Base-by-base conservation (phyloP, 805 yeast genomes). In the Nakazawaea wyomingensis region DNA sequence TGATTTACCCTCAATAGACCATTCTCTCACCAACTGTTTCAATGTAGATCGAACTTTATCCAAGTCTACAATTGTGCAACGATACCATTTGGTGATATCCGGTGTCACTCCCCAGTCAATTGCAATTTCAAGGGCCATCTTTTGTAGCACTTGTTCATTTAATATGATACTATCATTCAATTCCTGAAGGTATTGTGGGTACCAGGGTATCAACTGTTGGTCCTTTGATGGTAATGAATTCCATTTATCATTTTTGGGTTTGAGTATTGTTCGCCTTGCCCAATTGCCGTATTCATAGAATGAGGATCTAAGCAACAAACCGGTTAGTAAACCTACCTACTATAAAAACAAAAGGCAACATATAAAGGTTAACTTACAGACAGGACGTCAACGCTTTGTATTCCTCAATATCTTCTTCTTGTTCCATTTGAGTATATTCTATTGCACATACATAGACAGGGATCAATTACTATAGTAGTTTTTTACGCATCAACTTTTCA, bases 11-110 rank as follows among this genome's bases (percentile, higher is more conserved):
- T 75, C 78, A 4, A 53, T 54, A 22, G 78, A 65, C 86, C 87
- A 81, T 54, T 81, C 87, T 46, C 86, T 58, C 5, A 67, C 62
- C n/a, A 74, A 52, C 52, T 81, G 86, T 33, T 76, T 62, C 51
- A 85, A 55, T 0, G 79, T 65, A 1, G 80, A 66, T 36, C 74
- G 57, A 4, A 80, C 82, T 57, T 81, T 81, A 40, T 76, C 82
- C 39, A 65, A 69, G 47, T 80, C 85, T 3, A 57, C 49, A 17
- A 45, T 44, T 4, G 62, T 55, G 17, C 78, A 65, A 2, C 56
- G 52, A 5, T 56, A 53, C 83, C 83, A 78, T 3, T 53, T 48
- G 0, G 47, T 28, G 0, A 74, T 71, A 34, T 59, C 56, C 0
- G 59, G 26, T 0, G 65, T 45, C 1, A 68, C 71, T 0, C 77